Evolutionary conservation across 2,329 filamentous ascomycete genomes (phyloP).

Genomic region (Fusarium beomiforme): DNA sequence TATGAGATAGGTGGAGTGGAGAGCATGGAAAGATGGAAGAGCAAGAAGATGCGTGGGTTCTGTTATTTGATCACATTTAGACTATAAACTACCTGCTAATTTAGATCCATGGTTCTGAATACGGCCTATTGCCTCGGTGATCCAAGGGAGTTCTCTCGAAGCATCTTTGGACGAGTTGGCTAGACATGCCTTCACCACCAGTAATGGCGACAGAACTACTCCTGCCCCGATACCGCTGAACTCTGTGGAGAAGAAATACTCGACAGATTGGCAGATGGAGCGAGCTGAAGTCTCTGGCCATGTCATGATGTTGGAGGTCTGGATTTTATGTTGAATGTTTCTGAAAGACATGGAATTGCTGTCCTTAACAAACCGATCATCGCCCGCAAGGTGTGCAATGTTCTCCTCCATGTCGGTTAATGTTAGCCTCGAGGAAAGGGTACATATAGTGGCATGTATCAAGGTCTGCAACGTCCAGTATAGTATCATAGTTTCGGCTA

Average conservation of each 20-base stretch:
- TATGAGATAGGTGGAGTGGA: too few relatives aligned
- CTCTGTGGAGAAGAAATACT: not conserved
- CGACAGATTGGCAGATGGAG: not conserved
- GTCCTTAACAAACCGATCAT: rapidly evolving
- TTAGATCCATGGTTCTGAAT: not conserved
- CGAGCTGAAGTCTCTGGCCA: not conserved
- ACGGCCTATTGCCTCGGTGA: not conserved
- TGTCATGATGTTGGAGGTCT: rapidly evolving
- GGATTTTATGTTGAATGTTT: rapidly evolving
- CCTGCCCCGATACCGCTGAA: not conserved
- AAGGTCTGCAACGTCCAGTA: not conserved
- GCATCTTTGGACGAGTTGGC: rapidly evolving
- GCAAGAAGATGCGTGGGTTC: too few relatives aligned
- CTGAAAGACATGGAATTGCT: rapidly evolving
- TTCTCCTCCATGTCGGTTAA: rapidly evolving
- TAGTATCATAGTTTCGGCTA: not conserved
- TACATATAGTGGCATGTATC: not conserved
- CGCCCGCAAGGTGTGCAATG: rapidly evolving
- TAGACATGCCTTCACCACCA: not conserved
- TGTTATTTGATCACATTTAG: too few relatives aligned
- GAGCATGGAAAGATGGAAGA: too few relatives aligned
- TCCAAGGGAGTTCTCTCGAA: not conserved
- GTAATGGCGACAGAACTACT: not conserved
- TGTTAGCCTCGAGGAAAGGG: rapidly evolving
- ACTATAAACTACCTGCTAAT: not conserved